Evolutionary conservation across 106 monocot species (phyloP).

Genomic region (Dendrobium nobile): DNA sequence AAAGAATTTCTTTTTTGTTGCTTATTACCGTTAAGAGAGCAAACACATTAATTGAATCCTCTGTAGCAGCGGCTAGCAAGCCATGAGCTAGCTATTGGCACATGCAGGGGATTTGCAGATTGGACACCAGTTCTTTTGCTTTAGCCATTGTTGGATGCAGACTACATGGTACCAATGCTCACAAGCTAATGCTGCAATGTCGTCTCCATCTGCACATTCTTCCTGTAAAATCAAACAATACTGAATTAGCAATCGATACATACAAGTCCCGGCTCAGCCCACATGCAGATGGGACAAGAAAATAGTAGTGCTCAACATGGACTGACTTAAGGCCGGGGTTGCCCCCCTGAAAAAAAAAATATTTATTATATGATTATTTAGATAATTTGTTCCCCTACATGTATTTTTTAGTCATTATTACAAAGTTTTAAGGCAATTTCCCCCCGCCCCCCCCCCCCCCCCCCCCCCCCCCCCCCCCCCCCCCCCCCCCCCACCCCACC

Average conservation of each 20-base stretch:
- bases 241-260: neutral
- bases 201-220: conserved; percentile 48
- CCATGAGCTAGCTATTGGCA: neutral
- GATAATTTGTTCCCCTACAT: no score
- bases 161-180: conserved; percentile 51
- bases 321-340: no score
- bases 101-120: conserved; percentile 52
- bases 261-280: neutral
- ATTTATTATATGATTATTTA: no score
- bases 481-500: no score
- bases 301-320: no score
- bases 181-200: conserved; percentile 44
- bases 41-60: neutral
- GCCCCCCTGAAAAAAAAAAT: no score
- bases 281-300: no score
- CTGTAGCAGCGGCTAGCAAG: neutral
- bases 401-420: no score
- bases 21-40: neutral
- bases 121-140: conserved; percentile 79
- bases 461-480: no score
- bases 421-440: no score
- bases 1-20: neutral
- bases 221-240: conserved; percentile 37
- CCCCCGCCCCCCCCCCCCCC: no score
- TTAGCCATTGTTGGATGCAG: conserved; percentile 66